Percentiles rank a stretch among this genome's conserved stretches.
phyloP scores from a whole-genome alignment of 1,284 basidiomycete genomes.

The Sporisorium reilianum region DNA sequence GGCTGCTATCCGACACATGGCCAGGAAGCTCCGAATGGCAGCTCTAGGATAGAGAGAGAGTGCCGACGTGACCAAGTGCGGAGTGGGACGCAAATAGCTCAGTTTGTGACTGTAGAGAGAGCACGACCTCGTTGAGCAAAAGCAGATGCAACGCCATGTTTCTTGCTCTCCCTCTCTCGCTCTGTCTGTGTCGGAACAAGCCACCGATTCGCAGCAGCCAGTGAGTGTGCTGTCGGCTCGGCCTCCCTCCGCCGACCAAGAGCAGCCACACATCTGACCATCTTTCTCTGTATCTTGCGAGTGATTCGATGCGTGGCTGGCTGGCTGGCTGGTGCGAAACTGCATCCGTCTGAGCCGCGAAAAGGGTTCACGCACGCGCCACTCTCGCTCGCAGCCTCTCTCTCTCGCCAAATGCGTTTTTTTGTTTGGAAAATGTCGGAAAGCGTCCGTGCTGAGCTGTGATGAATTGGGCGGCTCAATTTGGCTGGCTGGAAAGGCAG shows the following conservation, averaged over 20 bases:
- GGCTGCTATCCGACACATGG: not conserved
- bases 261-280: not conserved
- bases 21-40: not conserved
- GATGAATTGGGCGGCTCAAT: not conserved
- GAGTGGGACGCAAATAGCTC: not conserved
- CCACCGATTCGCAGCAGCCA: not conserved
- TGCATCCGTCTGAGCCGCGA: no score
- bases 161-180: not conserved
- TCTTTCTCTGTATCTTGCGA: not conserved
- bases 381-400: not conserved
- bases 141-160: not conserved
- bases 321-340: no score
- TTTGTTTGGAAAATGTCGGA: not conserved
- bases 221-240: no score
- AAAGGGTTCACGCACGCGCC: conserved; percentile 13
- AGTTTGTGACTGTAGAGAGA: not conserved
- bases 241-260: not conserved
- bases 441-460: conserved; percentile 5
- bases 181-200: not conserved
- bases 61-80: not conserved
- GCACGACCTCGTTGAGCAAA: not conserved
- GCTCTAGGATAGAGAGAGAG: not conserved
- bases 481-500: not conserved
- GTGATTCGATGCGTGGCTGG: no score
- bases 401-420: conserved; percentile 1